Conservation (phyloP, 2,329 filamentous ascomycete species). For the Aureobasidium sp. region DNA sequence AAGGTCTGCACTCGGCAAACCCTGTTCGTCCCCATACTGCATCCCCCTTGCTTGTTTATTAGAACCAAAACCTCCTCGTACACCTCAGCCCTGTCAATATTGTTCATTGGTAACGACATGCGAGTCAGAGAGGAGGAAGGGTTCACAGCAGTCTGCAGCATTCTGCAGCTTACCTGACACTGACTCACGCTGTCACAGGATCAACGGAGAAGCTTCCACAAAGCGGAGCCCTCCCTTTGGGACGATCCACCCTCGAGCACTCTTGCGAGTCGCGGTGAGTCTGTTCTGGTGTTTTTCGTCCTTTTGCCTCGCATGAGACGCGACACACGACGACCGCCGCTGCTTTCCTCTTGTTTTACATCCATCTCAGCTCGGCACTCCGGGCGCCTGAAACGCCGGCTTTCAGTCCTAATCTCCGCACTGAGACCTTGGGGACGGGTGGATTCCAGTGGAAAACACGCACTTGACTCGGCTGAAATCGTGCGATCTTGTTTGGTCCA, state of each 20-base stretch:
- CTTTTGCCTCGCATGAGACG: not conserved
- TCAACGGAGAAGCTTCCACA: conserved; percentile 9
- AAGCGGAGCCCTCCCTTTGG: not conserved
- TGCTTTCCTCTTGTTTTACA: conserved; percentile 1
- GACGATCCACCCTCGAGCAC: not conserved
- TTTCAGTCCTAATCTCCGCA: conserved; percentile 8
- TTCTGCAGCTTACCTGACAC: conserved; percentile 8
- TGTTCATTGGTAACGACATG: conserved; percentile 4
- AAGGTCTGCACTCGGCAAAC: not conserved
- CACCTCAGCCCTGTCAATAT: conserved; percentile 3
- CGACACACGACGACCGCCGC: conserved; percentile 8
- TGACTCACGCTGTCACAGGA: conserved; percentile 9
- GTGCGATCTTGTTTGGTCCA: not conserved
- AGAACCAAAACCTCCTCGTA: not conserved
- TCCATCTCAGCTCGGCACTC: conserved; percentile 7
- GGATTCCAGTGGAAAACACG: not conserved
- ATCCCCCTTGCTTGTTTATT: not conserved
- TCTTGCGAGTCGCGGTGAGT: conserved; percentile 6
- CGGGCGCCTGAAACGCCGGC: conserved; percentile 7
- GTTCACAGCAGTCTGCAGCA: conserved; percentile 4
- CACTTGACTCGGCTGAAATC: conserved; percentile 8
- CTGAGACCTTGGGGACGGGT: conserved; percentile 5
- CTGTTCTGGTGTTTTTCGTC: not conserved
- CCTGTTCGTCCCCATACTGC: not conserved
- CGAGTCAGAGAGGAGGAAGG: conserved; percentile 10